These are phyloP conservation scores for Boletus subcaerulescens DNA, from an alignment of 768 basidiomycete genomes.

Conservation along the genomic window DNA sequence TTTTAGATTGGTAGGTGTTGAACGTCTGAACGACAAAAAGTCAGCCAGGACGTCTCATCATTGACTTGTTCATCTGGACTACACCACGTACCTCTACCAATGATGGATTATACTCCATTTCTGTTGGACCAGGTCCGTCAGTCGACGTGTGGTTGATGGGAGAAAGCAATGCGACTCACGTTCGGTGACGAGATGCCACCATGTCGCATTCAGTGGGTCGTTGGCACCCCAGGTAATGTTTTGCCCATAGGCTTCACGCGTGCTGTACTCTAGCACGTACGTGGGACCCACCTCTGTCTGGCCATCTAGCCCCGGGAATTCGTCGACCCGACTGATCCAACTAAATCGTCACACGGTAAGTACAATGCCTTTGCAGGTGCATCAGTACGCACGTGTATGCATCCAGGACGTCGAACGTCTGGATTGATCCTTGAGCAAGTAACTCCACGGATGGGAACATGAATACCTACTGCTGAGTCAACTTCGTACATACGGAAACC, in stretches of 20 bases:
- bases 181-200: constrained; percentile 78
- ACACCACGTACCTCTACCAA: constrained; percentile 22
- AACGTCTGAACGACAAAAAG: constrained; percentile 41
- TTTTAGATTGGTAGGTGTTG: constrained; percentile 69
- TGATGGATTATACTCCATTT: constrained; percentile 22
- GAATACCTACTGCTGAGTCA: constrained; percentile 32
- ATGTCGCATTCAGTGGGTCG: constrained; percentile 73
- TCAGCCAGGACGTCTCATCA: too few relatives aligned
- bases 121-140: constrained; percentile 4
- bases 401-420: constrained; percentile 75
- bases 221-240: constrained; percentile 50
- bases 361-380: not conserved
- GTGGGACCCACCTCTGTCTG: constrained; percentile 58
- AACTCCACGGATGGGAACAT: not conserved
- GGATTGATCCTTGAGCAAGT: not conserved
- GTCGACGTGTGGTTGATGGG: not conserved
- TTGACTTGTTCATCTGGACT: not conserved
- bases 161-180: constrained; percentile 33
- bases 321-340: constrained; percentile 60
- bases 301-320: constrained; percentile 52
- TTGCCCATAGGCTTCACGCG: constrained; percentile 61
- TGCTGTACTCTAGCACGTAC: constrained; percentile 60
- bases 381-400: constrained; percentile 58
- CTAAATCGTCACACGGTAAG: constrained; percentile 33
- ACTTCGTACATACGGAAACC: constrained; percentile 55